These are phyloP conservation scores for Fusarium bactridioides DNA, from an alignment of 2,329 filamentous ascomycete genomes.

Conservation along the genomic window DNA sequence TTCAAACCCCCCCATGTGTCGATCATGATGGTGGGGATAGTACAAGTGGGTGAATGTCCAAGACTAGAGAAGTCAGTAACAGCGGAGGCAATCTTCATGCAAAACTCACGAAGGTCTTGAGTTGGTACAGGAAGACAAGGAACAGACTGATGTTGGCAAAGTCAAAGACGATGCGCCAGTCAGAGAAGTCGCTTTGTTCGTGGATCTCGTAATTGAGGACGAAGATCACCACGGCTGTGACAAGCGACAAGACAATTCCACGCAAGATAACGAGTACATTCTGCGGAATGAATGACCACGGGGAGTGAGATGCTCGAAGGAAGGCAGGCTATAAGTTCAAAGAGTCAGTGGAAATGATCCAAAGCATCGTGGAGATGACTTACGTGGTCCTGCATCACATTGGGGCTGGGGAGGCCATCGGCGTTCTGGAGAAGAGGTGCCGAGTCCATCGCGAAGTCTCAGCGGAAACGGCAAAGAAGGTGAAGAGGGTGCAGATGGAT, in stretches of 20 bases:
- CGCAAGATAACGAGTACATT: conserved; percentile 55
- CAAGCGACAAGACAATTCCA: conserved; percentile 52
- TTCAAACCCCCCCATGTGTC: conserved; percentile 48
- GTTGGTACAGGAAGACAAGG: conserved; percentile 55
- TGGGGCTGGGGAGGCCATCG: conserved; percentile 44
- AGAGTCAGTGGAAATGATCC: conserved; percentile 10
- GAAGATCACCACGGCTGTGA: conserved; percentile 52
- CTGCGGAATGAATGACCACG: conserved; percentile 58
- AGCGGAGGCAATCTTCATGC: neutral
- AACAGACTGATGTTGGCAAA: conserved; percentile 57
- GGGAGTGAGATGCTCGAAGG: conserved; percentile 60
- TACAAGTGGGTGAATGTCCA: conserved; percentile 63
- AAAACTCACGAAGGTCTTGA: conserved; percentile 55
- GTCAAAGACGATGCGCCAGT: conserved; percentile 57
- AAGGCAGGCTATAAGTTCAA: conserved; percentile 55
- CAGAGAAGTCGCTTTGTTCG: conserved; percentile 49
- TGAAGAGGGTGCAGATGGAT: neutral
- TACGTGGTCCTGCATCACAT: conserved; percentile 49
- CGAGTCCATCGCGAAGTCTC: conserved; percentile 42
- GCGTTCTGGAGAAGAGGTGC: conserved; percentile 46
- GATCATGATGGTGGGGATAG: conserved; percentile 51
- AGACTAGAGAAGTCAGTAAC: conserved; percentile 43
- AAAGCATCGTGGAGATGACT: neutral
- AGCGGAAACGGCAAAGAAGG: neutral
- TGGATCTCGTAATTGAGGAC: conserved; percentile 56